Evolutionary conservation across 2,329 filamentous ascomycete genomes (phyloP).

Genomic region (Colletotrichum cordylinicola): DNA sequence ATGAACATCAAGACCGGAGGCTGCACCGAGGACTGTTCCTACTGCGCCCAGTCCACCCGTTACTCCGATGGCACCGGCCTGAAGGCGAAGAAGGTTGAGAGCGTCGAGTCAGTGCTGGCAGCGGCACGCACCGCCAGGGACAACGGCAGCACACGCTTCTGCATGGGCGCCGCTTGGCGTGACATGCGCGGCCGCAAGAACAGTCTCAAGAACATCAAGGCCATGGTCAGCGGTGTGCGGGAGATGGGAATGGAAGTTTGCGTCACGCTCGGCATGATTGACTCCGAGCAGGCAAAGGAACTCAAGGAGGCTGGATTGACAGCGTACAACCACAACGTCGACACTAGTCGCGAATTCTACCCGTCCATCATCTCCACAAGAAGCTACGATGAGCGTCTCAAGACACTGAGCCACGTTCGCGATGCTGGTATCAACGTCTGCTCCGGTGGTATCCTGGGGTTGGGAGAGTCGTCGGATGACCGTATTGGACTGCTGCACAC

Average conservation of each 20-base stretch:
- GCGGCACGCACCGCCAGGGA: slow-evolving; percentile 79
- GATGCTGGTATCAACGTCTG: slow-evolving; percentile 90
- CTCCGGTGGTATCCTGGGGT: slow-evolving; percentile 85
- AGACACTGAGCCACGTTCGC: slow-evolving; percentile 80
- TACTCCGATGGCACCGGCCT: slow-evolving; percentile 80
- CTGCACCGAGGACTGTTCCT: slow-evolving; percentile 91
- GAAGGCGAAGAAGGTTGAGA: slow-evolving; percentile 78
- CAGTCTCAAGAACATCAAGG: slow-evolving; percentile 81
- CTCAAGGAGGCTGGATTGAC: slow-evolving; percentile 85
- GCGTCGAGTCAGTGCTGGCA: slow-evolving; percentile 80
- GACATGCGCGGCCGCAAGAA: slow-evolving; percentile 93
- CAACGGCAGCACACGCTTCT: slow-evolving; percentile 90
- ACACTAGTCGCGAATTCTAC: slow-evolving; percentile 89
- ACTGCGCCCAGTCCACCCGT: slow-evolving; percentile 88
- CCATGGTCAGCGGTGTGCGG: slow-evolving; percentile 83
- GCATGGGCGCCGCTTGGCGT: slow-evolving; percentile 93
- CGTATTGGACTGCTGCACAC: slow-evolving; percentile 86
- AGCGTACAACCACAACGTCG: slow-evolving; percentile 94
- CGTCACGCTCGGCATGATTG: slow-evolving; percentile 95
- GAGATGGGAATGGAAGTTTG: slow-evolving; percentile 88
- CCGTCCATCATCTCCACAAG: slow-evolving; percentile 85
- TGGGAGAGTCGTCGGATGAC: slow-evolving; percentile 81
- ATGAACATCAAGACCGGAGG: slow-evolving; percentile 98
- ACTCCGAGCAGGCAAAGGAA: slow-evolving; percentile 79
- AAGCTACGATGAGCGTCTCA: slow-evolving; percentile 84